phyloP scores from a whole-genome alignment of 768 basidiomycete genomes.

The Tricholomella constricta region DNA sequence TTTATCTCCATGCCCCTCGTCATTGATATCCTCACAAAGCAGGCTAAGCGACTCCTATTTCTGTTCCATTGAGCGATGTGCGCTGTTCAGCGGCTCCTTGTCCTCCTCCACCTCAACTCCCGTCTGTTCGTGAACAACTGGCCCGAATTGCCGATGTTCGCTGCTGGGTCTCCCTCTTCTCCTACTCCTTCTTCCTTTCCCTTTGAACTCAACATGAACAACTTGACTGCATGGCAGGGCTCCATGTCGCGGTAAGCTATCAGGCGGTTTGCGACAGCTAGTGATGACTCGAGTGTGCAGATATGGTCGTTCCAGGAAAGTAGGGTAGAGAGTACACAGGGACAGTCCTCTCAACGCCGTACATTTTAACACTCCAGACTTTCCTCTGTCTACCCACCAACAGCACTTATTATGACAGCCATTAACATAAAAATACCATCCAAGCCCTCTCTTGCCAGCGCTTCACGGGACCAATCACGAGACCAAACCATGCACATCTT shows the following conservation, averaged over 20 bases:
- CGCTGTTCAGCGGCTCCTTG: too few species aligned
- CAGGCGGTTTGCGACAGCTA: conserved; percentile 90
- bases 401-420: conserved; percentile 46
- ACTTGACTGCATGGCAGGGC: conserved; percentile 92
- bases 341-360: conserved; percentile 90
- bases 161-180: too few species aligned
- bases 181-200: too few species aligned
- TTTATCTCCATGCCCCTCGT: too few species aligned
- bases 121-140: too few species aligned
- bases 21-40: too few species aligned
- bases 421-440: conserved; percentile 96
- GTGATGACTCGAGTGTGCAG: conserved; percentile 92
- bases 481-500: conserved; percentile 96
- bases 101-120: too few species aligned
- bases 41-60: too few species aligned
- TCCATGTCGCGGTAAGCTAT: conserved; percentile 86
- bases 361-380: conserved; percentile 27
- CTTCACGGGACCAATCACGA: too few species aligned
- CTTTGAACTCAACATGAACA: conserved; percentile 99
- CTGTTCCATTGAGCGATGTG: too few species aligned
- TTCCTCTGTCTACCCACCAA: neutral
- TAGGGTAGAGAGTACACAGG: conserved; percentile 88
- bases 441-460: conserved; percentile 92
- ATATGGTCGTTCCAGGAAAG: conserved; percentile 96
- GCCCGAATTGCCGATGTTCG: too few species aligned